phyloP scores from a whole-genome alignment of 2,329 filamentous ascomycete species.

The Mycosphaerelloides madeirae region DNA sequence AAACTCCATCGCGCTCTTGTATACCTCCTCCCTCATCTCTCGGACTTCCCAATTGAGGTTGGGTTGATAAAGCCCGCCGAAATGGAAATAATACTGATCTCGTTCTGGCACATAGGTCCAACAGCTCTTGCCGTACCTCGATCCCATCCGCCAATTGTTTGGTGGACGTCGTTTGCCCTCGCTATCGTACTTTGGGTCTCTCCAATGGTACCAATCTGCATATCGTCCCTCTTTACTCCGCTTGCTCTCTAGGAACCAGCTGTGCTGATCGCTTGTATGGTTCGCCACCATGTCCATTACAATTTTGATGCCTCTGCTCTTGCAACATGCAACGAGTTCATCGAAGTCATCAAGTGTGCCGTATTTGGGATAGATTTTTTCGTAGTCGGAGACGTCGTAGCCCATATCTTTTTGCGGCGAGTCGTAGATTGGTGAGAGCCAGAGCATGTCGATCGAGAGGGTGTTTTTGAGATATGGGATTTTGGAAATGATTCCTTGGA shows the following conservation, averaged over 20 bases:
- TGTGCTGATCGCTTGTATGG: slow-evolving; percentile 41
- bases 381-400: slow-evolving; percentile 47
- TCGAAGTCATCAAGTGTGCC: slow-evolving; percentile 44
- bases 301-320: slow-evolving; percentile 42
- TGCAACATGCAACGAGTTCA: slow-evolving; percentile 38
- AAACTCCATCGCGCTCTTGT: slow-evolving; percentile 40
- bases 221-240: slow-evolving; percentile 51
- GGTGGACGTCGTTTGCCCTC: slow-evolving; percentile 43
- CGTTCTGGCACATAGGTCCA: slow-evolving; percentile 70
- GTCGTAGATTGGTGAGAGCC: slow-evolving; percentile 58
- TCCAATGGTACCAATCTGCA: slow-evolving; percentile 64
- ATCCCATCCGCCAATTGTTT: slow-evolving; percentile 64
- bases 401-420: slow-evolving; percentile 45
- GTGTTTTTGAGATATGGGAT: slow-evolving; percentile 53
- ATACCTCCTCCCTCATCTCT: slow-evolving; percentile 39
- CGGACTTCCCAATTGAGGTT: slow-evolving; percentile 47
- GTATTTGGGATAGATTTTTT: slow-evolving; percentile 42
- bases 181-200: slow-evolving; percentile 42
- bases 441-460: slow-evolving; percentile 61
- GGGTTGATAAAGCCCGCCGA: slow-evolving; percentile 44
- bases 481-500: slow-evolving; percentile 59
- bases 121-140: slow-evolving; percentile 48
- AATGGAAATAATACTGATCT: slow-evolving; percentile 48
- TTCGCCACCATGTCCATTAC: slow-evolving; percentile 41
- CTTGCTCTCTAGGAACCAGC: slow-evolving; percentile 53